A percentile compares a stretch with the other conserved stretches of the same genome.
These are phyloP conservation scores for Blastobotrys ciferrii DNA, from an alignment of 1,139 yeast species.

Conservation along the genomic window DNA sequence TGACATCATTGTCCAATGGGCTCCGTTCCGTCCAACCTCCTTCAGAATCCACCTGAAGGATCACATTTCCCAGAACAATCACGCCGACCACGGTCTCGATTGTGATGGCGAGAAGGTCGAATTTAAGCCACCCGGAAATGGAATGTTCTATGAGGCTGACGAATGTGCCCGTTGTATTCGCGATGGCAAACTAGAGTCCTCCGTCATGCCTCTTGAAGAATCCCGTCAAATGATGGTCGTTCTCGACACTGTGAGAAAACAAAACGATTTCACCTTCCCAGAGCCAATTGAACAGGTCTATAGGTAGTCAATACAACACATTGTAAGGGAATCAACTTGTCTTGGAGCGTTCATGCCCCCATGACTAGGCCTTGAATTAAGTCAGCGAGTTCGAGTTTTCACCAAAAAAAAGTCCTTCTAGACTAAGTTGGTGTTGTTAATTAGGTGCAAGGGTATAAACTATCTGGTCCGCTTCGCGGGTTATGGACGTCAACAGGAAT, in stretches of 20 bases:
- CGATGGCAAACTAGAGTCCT: constrained; percentile 40
- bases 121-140: constrained; percentile 36
- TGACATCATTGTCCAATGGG: constrained; percentile 31
- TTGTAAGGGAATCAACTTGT: too few relatives aligned
- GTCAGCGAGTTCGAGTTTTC: neutral
- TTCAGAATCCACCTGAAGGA: constrained; percentile 24
- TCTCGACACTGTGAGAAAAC: constrained; percentile 47
- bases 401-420: too few relatives aligned
- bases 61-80: constrained; percentile 16
- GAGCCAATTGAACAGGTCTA: constrained; percentile 34
- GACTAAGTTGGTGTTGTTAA: too few relatives aligned
- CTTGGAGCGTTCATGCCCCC: too few relatives aligned
- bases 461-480: too few relatives aligned
- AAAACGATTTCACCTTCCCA: constrained; percentile 45
- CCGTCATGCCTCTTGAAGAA: constrained; percentile 45
- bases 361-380: too few relatives aligned
- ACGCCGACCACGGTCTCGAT: neutral
- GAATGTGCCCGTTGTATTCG: constrained; percentile 47
- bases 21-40: constrained; percentile 33
- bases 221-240: constrained; percentile 45
- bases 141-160: constrained; percentile 54
- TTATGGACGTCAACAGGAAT: too few relatives aligned
- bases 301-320: neutral
- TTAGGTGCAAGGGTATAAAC: too few relatives aligned
- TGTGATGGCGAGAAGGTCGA: constrained; percentile 10